These are phyloP conservation scores for Coemansia asiatica DNA, from an alignment of 192 early-diverging fungal species.

Conservation along the genomic window DNA sequence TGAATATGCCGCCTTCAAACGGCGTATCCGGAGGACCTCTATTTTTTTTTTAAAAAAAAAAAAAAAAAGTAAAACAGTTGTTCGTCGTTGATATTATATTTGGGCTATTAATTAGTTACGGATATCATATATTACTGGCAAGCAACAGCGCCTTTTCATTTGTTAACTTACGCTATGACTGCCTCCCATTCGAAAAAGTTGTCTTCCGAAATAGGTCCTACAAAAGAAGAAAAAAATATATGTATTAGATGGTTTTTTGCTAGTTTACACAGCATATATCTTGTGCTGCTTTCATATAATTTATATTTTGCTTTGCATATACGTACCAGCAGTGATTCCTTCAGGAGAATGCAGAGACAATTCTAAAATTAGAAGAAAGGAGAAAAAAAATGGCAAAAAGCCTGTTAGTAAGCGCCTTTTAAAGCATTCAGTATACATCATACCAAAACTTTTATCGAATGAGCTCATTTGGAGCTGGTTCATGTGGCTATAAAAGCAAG, in stretches of 20 bases:
- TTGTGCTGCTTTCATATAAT: too few species aligned
- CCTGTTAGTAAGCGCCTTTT: neutral
- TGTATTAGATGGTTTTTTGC: too few species aligned
- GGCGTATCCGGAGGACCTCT: slow-evolving; percentile 91
- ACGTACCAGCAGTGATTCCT: slow-evolving; percentile 83
- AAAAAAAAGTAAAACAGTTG: slow-evolving; percentile 5
- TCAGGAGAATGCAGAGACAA: slow-evolving; percentile 87
- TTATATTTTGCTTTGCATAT: neutral
- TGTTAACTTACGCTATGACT: slow-evolving; percentile 36
- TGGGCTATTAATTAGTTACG: too few species aligned
- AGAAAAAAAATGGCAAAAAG: neutral
- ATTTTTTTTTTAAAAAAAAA: slow-evolving; percentile 44
- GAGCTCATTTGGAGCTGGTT: too few species aligned
- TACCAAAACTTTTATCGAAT: too few species aligned
- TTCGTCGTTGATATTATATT: too few species aligned
- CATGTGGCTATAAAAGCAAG: too few species aligned
- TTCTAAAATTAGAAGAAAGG: slow-evolving; percentile 53
- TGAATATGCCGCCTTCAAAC: slow-evolving; percentile 93
- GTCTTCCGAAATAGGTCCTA: slow-evolving; percentile 79
- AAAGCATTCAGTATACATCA: too few species aligned
- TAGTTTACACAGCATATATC: too few species aligned
- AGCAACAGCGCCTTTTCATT: too few species aligned
- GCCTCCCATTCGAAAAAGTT: slow-evolving; percentile 56
- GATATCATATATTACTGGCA: too few species aligned
- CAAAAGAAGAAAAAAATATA: neutral